Base-by-base conservation (phyloP, 345 rosid species). In the Euphorbia pulcherrima region DNA sequence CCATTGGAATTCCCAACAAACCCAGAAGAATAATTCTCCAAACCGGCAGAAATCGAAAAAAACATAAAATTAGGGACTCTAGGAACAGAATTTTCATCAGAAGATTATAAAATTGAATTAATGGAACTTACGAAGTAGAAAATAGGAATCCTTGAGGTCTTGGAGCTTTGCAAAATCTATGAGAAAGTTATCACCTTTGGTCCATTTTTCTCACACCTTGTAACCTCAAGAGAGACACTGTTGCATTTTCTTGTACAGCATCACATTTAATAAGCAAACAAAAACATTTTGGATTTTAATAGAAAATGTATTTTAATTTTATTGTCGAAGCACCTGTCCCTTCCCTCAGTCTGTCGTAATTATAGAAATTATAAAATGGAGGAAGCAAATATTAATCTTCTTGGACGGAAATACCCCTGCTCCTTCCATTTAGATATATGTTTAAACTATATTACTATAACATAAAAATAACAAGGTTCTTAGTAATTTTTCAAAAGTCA, bases 201-300 rank as follows among this genome's bases (percentile, higher is more conserved):
- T 62, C 70, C 70, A 64, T 46, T 68, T 33, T 62, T 53, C 10
- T 11, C 68, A 52, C 62, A 52, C 68, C 63, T 68, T 73, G 83
- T 70, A 73, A 73, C 83, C 85, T 71, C 29, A 74, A 39, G 52
- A 79, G 82, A 65, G 75, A 77, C 77, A 60, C 37, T 60, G 75
- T 72, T 53, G 68, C 75, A 73, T 52, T 60, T 23, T 58, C 56
- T 50, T 41, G 52, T 70, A 62, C 75, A 71, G 47, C 62, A 44
- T 13, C 21, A 33, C 26, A 60, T 48, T 11, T 33, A 6, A 28
- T 21, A 30, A n/a, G 48, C 16, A 37, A 14, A 53, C 10, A 51
- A 20, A 30, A 60, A 8, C 2, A 28, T 12, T 57, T 47, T 18
- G 41, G 21, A 51, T 17, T 9, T 52, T 26, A 2, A 7, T 12